Base-by-base conservation (phyloP, 768 basidiomycete genomes). In the Trichaptum fuscoviolaceum region DNA sequence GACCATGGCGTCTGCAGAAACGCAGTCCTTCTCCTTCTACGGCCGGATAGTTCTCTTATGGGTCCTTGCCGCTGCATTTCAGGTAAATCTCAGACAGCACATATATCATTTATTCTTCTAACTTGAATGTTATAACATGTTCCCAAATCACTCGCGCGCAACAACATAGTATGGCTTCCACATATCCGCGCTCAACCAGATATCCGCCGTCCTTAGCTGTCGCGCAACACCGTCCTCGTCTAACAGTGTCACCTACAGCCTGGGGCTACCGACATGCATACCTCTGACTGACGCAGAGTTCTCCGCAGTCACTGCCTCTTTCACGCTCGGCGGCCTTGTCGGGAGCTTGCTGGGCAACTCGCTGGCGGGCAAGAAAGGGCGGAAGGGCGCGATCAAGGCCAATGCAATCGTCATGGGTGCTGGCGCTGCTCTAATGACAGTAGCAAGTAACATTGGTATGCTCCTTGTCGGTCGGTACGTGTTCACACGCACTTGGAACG, bases 151-250 rank as follows among this genome's bases (percentile, higher is more conserved):
- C 20, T 59, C 30, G 18, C 20, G 8, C 35, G 64, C 18, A 67
- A 36, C 30, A 61, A 35, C 17, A 58, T 64, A 92, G 85, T 93
- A 93, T 78, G 95, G 95, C n/a, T 97, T 91, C 76, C 93, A 96
- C 75, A 92, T 95, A 57, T 92, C 94, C 1, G 89, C 89, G 18
- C 84, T 98, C 67, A 98, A 98, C 75, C 94, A 95, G 74, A 88
- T 96, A 26, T 88, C 93, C 73, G 84, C 83, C 5, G 86, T 89
- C 58, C 74, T 95, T 66, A 93, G 90, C 2, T 96, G 94, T 78
- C 83, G 83, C 63, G 69, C 75, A 35, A 68, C 71, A 7, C 70
- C 74, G 60, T 34, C 42, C 20, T 52, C 42, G 2, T 52, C 42
- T 15, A 57, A 30, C n/a, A 12, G 66, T 27, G 25, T 63, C 63